phyloP scores from a whole-genome alignment of 768 basidiomycete species.

The Amanita molliuscula region DNA sequence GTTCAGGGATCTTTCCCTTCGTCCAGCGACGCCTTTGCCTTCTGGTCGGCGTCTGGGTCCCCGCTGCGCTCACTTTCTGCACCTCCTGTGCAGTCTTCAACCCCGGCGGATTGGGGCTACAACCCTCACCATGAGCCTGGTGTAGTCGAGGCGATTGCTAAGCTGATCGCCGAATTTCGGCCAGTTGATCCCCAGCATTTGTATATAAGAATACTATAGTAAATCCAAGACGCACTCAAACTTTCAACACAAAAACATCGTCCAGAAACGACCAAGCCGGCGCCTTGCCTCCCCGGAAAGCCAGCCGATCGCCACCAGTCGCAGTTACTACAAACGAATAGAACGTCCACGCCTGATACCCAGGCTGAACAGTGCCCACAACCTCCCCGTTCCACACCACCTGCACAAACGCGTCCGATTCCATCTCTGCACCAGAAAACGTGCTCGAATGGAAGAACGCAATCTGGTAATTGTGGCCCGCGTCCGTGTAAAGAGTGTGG shows the following conservation, averaged over 20 bases:
- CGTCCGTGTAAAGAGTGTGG: constrained; percentile 21
- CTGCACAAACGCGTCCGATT: constrained; percentile 25
- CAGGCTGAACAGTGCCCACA: constrained; percentile 23
- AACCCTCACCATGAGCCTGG: too few relatives aligned
- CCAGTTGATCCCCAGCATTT: too few relatives aligned
- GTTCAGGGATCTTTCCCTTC: too few relatives aligned
- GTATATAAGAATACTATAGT: too few relatives aligned
- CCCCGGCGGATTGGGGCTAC: too few relatives aligned
- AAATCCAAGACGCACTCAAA: not conserved
- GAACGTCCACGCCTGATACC: constrained; percentile 28
- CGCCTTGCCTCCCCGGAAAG: constrained; percentile 32
- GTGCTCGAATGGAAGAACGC: constrained; percentile 32
- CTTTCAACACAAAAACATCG: constrained; percentile 19
- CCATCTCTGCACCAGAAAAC: constrained; percentile 22
- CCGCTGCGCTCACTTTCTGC: too few relatives aligned
- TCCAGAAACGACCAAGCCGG: constrained; percentile 42
- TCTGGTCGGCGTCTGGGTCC: too few relatives aligned
- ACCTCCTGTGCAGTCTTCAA: too few relatives aligned
- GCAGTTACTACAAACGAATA: constrained; percentile 24
- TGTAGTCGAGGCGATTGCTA: too few relatives aligned
- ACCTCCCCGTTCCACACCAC: constrained; percentile 32
- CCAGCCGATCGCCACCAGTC: constrained; percentile 24
- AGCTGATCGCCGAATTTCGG: too few relatives aligned
- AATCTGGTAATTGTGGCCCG: constrained; percentile 27
- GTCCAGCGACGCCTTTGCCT: too few relatives aligned